phyloP scores from a whole-genome alignment of 208 protist genomes.

The Leptomonas seymouri region DNA sequence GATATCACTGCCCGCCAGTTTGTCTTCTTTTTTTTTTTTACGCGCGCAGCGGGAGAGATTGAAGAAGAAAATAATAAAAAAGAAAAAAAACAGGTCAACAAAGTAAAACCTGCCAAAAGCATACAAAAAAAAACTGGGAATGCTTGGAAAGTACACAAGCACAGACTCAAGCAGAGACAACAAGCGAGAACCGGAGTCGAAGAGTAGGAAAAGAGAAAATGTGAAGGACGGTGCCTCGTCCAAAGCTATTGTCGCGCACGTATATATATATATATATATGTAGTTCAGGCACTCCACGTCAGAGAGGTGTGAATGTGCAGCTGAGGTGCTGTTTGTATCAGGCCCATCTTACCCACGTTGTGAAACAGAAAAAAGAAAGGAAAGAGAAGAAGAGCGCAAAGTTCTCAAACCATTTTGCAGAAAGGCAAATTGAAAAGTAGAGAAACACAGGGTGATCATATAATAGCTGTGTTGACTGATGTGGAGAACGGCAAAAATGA shows the following conservation, averaged over 20 bases:
- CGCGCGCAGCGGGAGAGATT: background rate
- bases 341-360: conserved; percentile 3
- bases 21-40: too few relatives aligned
- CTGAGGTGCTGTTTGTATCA: background rate
- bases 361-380: conserved; percentile 1
- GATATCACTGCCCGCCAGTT: conserved; percentile 1
- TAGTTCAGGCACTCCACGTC: background rate
- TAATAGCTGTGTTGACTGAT: background rate
- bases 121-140: background rate
- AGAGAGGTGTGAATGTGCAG: conserved; percentile 7
- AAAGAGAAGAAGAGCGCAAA: background rate
- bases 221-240: background rate
- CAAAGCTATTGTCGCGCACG: background rate
- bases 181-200: background rate
- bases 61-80: conserved; percentile 15
- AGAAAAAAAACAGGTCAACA: too few relatives aligned
- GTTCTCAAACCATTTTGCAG: background rate
- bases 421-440: background rate
- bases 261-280: conserved; percentile 1
- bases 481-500: background rate
- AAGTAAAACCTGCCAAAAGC: too few relatives aligned
- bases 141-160: conserved; percentile 1
- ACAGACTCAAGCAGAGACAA: background rate
- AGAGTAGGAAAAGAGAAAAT: background rate
- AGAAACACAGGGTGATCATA: background rate